Conservation (phyloP, 768 basidiomycete genomes). For the Cystofilobasidium macerans region DNA sequence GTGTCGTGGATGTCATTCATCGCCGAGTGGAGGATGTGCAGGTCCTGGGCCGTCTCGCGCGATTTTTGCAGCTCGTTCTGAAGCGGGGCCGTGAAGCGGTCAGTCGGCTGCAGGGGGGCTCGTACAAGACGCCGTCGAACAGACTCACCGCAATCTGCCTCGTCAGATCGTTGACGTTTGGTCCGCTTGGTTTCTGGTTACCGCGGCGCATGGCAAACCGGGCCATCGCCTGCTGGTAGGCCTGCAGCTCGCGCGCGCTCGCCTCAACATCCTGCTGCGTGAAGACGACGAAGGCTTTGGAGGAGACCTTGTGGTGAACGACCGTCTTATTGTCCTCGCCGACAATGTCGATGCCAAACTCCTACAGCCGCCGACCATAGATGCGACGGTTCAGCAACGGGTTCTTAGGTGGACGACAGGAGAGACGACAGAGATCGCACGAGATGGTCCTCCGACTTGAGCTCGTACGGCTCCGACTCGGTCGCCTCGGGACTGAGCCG, state of each 20-base stretch:
- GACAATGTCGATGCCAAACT: slow-evolving; percentile 98
- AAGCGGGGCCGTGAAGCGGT: neutral
- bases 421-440: slow-evolving; percentile 60
- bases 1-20: slow-evolving; percentile 91
- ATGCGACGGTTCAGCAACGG: neutral
- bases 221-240: slow-evolving; percentile 17
- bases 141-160: slow-evolving; percentile 21
- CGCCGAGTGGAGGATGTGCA: slow-evolving; percentile 60
- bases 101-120: neutral
- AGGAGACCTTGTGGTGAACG: slow-evolving; percentile 96
- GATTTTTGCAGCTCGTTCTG: slow-evolving; percentile 84
- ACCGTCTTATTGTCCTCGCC: slow-evolving; percentile 97
- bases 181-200: slow-evolving; percentile 13
- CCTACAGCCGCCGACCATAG: slow-evolving; percentile 45
- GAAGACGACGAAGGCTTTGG: slow-evolving; percentile 80
- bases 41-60: slow-evolving; percentile 78
- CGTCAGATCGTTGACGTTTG: slow-evolving; percentile 21
- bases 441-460: slow-evolving; percentile 90
- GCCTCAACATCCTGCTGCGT: slow-evolving; percentile 61
- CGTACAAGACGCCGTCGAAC: too few species aligned
- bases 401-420: neutral
- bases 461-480: slow-evolving; percentile 83
- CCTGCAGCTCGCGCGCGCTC: slow-evolving; percentile 22
- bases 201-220: slow-evolving; percentile 21
- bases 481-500: slow-evolving; percentile 76